These are phyloP conservation scores for Hanseniaspora sp. DNA, from an alignment of 1,139 yeast genomes.

Conservation along the genomic window DNA sequence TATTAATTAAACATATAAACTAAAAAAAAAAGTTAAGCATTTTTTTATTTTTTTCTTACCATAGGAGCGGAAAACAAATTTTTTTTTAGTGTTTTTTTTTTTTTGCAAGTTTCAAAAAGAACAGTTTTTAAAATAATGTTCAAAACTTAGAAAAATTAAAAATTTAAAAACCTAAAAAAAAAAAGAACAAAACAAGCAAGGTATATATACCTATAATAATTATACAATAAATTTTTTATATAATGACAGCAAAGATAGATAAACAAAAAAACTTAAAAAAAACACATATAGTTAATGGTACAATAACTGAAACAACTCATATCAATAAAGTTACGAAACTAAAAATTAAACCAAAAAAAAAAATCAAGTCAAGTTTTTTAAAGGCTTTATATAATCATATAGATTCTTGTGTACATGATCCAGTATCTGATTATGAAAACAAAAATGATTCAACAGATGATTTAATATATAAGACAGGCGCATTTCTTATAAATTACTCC, in stretches of 20 bases:
- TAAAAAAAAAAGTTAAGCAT: too few species aligned
- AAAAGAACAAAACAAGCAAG: too few species aligned
- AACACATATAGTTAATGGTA: not conserved
- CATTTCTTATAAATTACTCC: not conserved
- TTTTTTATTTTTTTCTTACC: too few species aligned
- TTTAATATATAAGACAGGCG: not conserved
- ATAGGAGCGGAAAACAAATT: too few species aligned
- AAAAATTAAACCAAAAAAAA: not conserved
- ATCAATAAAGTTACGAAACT: not conserved
- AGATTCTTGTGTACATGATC: not conserved
- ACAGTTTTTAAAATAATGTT: too few species aligned
- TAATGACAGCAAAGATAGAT: not conserved
- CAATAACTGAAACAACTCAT: not conserved
- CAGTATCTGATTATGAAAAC: conserved; percentile 4
- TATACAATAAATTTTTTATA: not conserved
- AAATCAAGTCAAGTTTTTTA: not conserved
- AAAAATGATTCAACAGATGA: not conserved
- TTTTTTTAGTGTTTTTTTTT: too few species aligned
- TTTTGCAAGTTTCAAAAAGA: too few species aligned
- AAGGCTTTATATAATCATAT: not conserved
- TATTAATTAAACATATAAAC: too few species aligned
- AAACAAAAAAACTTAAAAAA: not conserved
- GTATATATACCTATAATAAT: too few species aligned
- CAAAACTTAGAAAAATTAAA: too few species aligned
- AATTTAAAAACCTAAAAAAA: too few species aligned